phyloP scores from a whole-genome alignment of 345 rosid species.

The Eutrema heterophyllum region DNA sequence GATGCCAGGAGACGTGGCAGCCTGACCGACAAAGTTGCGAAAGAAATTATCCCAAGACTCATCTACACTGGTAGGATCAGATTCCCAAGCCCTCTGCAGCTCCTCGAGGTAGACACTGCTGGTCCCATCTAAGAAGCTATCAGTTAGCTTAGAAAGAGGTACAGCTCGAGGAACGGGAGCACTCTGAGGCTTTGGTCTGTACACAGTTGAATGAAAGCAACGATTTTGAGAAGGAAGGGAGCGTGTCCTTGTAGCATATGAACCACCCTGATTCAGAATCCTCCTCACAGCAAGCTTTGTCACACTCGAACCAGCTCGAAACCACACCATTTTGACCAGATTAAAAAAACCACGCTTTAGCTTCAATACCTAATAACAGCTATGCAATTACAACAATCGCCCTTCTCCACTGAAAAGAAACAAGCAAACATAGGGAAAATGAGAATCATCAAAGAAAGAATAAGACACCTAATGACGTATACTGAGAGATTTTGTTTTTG shows the following conservation, averaged over 20 bases:
- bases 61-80: constrained; percentile 68
- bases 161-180: constrained; percentile 76
- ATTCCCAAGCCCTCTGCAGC: constrained; percentile 78
- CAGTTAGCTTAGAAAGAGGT: constrained; percentile 75
- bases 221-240: constrained; percentile 42
- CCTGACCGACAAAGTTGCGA: constrained; percentile 77
- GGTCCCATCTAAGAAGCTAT: constrained; percentile 71
- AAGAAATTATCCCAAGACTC: constrained; percentile 93
- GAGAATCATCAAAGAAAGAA: not conserved
- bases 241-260: constrained; percentile 44
- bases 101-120: constrained; percentile 83
- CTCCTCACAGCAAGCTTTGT: constrained; percentile 62
- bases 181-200: constrained; percentile 49
- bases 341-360: not conserved
- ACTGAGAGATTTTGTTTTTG: not conserved
- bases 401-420: constrained; percentile 15
- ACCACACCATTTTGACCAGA: constrained; percentile 56
- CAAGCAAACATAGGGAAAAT: not conserved
- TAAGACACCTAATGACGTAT: not conserved
- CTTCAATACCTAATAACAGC: not conserved
- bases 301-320: constrained; percentile 58
- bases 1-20: constrained; percentile 65
- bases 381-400: not conserved
- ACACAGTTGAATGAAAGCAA: constrained; percentile 45
- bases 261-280: constrained; percentile 54